Conservation (phyloP, 2,329 filamentous ascomycete species). For the Cryphonectria japonica region DNA sequence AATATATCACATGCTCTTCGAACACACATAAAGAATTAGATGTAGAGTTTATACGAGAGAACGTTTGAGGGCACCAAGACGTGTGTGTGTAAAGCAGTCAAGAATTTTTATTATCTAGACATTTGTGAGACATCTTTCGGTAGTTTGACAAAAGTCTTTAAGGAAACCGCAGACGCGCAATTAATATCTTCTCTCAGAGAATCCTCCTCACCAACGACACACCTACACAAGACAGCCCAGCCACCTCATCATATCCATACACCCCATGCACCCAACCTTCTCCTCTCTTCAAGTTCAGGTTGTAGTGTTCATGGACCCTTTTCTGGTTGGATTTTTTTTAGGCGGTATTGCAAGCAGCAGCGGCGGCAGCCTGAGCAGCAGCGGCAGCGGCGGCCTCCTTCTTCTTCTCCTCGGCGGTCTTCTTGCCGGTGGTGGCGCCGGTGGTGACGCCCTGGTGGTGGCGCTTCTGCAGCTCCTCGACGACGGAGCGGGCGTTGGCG, state of each 20-base stretch:
- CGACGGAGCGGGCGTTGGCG: conserved; percentile 7
- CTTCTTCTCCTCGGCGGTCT: background rate
- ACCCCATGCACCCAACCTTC: background rate
- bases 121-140: background rate
- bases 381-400: background rate
- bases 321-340: too few species aligned
- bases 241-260: background rate
- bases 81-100: background rate
- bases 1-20: background rate
- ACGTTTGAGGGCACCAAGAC: background rate
- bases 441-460: conserved; percentile 4
- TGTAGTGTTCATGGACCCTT: too few species aligned
- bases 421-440: background rate
- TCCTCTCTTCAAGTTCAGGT: background rate
- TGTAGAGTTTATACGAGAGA: background rate
- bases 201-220: background rate
- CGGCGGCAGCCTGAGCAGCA: background rate
- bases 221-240: background rate
- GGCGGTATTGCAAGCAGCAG: background rate
- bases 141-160: background rate
- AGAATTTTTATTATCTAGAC: background rate
- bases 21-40: background rate
- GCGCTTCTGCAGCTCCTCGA: background rate
- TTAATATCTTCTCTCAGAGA: background rate
- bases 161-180: background rate